Base-by-base conservation (phyloP, 176 grass and related monocot genomes). In the Melocanna baccifera region DNA sequence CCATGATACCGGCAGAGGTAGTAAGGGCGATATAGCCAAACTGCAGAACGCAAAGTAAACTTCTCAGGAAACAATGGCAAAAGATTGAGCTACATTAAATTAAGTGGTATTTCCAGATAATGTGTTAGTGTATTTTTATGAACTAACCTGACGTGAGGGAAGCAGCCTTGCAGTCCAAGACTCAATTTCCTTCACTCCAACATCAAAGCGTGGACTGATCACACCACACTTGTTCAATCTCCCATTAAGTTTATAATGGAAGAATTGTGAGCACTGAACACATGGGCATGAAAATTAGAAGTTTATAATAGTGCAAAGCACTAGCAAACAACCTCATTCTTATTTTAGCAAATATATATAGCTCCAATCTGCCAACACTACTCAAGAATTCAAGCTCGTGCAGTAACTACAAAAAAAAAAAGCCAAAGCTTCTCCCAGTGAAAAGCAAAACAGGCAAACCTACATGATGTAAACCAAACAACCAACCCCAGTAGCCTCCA, bases 201-300 rank as follows among this genome's bases (percentile, higher is more conserved):
- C 23, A 69, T 88, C 85, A 73, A 84, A 88, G 18, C 68, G 7
- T 4, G 75, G 80, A 46, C 59, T 88, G 28, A 84, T 69, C 26
- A 80, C 50, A 6, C 75, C 58, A 80, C 48, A 84, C 39, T 68
- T 85, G 40, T 88, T 81, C 4, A 88, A 48, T 68, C 69, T 88
- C 19, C 62, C 69, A 62, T 88, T 81, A 47, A 85, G 67, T 51
- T 88, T 76, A 71, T n/a, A n/a, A n/a, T n/a, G n/a, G n/a, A n/a
- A 7, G 0, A 63, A 41, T 22, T 22, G 32, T 11, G 36, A 18
- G 28, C 2, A 34, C 26, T 50, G 18, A 79, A 65, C 26, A 32
- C 41, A 79, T 14, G 42, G 26, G 26, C 26, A 78, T 32, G 9
- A 51, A 32, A 3, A 65, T 18, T 65, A 65, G 15, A 36, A 65